Conservation (phyloP, 2,329 filamentous ascomycete genomes). For the Ceratocystis albifundus region DNA sequence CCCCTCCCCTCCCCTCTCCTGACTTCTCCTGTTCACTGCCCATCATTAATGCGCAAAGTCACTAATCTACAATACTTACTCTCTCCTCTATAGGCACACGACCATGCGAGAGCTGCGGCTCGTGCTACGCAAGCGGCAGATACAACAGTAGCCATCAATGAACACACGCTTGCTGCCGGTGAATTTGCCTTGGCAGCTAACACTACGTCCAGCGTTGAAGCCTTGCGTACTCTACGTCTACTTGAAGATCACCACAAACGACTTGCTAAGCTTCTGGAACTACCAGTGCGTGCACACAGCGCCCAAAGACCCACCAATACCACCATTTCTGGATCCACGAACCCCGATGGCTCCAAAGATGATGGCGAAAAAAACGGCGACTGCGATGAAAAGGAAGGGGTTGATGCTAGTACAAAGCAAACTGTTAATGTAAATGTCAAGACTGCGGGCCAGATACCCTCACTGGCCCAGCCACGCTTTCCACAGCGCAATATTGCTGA, state of each 20-base stretch:
- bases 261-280: constrained; percentile 69
- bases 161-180: constrained; percentile 77
- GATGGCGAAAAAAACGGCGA: constrained; percentile 26
- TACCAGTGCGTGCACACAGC: constrained; percentile 52
- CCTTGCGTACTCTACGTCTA: constrained; percentile 68
- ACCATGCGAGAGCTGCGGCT: constrained; percentile 76
- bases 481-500: constrained; percentile 54
- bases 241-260: constrained; percentile 80
- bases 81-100: constrained; percentile 53
- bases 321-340: constrained; percentile 24
- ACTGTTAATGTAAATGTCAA: not conserved
- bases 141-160: constrained; percentile 70
- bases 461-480: constrained; percentile 27
- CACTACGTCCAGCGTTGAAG: constrained; percentile 56
- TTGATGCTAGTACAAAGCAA: constrained; percentile 2
- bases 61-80: not conserved
- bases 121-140: constrained; percentile 62
- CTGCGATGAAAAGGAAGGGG: constrained; percentile 32
- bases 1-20: not conserved
- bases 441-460: constrained; percentile 37
- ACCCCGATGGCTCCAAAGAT: constrained; percentile 25
- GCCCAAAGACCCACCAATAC: constrained; percentile 34
- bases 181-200: constrained; percentile 79
- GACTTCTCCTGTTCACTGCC: not conserved
- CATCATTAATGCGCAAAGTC: not conserved